These are phyloP conservation scores for Lindgomyces ingoldianus DNA, from an alignment of 495 filamentous ascomycete species.

Conservation along the genomic window DNA sequence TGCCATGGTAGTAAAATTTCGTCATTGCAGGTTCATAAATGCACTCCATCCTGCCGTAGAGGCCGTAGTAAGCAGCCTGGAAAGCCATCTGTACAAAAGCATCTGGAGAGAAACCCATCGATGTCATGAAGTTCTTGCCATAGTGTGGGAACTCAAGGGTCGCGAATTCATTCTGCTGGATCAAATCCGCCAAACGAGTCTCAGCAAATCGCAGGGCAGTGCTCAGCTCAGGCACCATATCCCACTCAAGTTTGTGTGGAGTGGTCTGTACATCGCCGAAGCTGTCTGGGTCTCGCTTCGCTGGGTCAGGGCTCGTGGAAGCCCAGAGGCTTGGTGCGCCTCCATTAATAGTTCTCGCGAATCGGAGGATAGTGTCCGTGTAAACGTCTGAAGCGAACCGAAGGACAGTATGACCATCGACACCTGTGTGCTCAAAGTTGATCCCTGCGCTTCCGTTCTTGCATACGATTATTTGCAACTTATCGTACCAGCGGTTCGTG, in stretches of 20 bases:
- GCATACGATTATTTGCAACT: slow-evolving; percentile 98
- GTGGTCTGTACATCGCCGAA: slow-evolving; percentile 95
- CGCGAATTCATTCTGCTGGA: slow-evolving; percentile 94
- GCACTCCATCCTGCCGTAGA: slow-evolving; percentile 91
- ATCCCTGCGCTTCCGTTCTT: slow-evolving; percentile 97
- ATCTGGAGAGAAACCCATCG: slow-evolving; percentile 94
- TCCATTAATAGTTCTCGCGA: slow-evolving; percentile 94
- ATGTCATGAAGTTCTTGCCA: slow-evolving; percentile 97
- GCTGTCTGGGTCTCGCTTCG: slow-evolving; percentile 87
- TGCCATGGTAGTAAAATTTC: slow-evolving; percentile 86
- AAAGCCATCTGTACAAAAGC: slow-evolving; percentile 99
- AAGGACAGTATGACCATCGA: slow-evolving; percentile 95
- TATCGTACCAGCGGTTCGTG: slow-evolving; percentile 98
- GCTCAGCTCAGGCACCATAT: slow-evolving; percentile 88
- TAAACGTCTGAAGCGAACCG: slow-evolving; percentile 96
- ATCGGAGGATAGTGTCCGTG: slow-evolving; percentile 96
- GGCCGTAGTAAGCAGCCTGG: slow-evolving; percentile 96
- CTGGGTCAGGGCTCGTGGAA: slow-evolving; percentile 85
- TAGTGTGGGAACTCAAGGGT: slow-evolving; percentile 87
- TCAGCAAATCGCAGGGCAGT: slow-evolving; percentile 94
- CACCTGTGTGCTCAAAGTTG: slow-evolving; percentile 98
- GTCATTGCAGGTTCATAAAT: slow-evolving; percentile 99
- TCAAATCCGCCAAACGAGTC: slow-evolving; percentile 89
- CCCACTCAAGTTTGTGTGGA: slow-evolving; percentile 96
- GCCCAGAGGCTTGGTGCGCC: slow-evolving; percentile 91